These are phyloP conservation scores for Sindora glabra DNA, from an alignment of 306 rosid genomes.

Conservation along the genomic window DNA sequence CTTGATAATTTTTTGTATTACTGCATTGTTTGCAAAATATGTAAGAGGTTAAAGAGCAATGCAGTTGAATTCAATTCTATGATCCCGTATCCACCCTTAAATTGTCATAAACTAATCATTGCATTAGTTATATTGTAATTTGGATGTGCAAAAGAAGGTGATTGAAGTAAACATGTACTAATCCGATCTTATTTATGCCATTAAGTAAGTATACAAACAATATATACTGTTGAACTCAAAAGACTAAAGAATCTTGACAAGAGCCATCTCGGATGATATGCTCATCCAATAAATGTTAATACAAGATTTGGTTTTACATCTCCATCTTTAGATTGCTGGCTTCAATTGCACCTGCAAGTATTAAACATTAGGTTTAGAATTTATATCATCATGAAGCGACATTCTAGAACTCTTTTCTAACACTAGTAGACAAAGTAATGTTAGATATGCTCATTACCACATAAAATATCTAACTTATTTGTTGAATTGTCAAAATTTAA, in stretches of 20 bases:
- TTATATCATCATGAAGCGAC: not conserved
- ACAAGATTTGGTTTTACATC: constrained; percentile 41
- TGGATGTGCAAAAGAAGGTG: not conserved
- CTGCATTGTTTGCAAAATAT: not conserved
- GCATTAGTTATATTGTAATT: not conserved
- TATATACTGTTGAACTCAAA: constrained; percentile 41
- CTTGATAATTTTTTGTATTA: no score
- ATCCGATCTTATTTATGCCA: constrained; percentile 45
- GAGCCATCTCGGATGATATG: constrained; percentile 23
- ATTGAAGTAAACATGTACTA: constrained; percentile 21
- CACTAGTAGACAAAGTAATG: no score
- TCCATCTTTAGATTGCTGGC: constrained; percentile 64
- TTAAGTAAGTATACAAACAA: constrained; percentile 44
- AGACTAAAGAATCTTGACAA: constrained; percentile 30
- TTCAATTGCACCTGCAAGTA: constrained; percentile 62
- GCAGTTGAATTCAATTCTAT: not conserved
- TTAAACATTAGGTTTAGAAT: constrained; percentile 17
- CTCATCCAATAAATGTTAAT: constrained; percentile 29
- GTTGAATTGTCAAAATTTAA: no score
- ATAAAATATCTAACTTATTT: no score
- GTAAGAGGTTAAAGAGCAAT: not conserved
- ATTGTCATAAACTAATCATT: not conserved
- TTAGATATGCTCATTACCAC: no score
- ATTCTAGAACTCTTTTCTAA: no score
- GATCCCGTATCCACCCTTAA: not conserved